Percentiles rank a stretch among this genome's conserved stretches.
phyloP scores from a whole-genome alignment of 139 green algal genomes.

The Coelastrella sp. region DNA sequence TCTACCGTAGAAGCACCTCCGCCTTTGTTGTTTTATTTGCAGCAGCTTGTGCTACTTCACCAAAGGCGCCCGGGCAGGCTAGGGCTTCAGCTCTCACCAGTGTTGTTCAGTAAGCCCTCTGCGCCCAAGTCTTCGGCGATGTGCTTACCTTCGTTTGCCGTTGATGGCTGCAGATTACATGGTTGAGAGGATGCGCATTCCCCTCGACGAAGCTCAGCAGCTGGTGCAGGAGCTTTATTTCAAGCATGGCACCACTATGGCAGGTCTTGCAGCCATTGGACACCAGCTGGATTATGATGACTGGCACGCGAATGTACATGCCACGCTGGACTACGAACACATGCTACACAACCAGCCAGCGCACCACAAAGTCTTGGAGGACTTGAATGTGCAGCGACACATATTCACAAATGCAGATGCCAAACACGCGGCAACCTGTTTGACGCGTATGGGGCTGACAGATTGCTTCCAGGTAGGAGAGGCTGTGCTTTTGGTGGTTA shows the following conservation, averaged over 20 bases:
- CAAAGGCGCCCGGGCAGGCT: no score
- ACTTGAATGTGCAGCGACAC: conserved; percentile 73
- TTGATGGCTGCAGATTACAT: conserved; percentile 73
- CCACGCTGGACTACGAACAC: conserved; percentile 70
- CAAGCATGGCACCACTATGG: conserved; percentile 69
- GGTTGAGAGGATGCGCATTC: conserved; percentile 65
- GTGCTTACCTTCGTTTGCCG: not conserved
- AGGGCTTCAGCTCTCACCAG: no score
- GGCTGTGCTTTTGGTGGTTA: no score
- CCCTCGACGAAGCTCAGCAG: conserved; percentile 58
- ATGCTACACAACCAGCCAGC: conserved; percentile 61
- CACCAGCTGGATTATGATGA: conserved; percentile 80
- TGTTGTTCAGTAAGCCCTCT: no score
- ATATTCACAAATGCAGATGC: conserved; percentile 91
- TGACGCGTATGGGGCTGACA: conserved; percentile 77
- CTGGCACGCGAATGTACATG: conserved; percentile 83
- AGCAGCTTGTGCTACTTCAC: no score
- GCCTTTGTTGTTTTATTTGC: no score
- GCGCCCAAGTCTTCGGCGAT: no score
- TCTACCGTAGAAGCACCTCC: no score
- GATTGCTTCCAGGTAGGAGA: conserved; percentile 73
- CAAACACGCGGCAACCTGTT: conserved; percentile 74
- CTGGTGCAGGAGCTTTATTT: conserved; percentile 70
- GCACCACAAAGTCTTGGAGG: conserved; percentile 35
- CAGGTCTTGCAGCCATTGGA: conserved; percentile 51